Conservation (phyloP, 345 rosid genomes). For the Salix viminalis region DNA sequence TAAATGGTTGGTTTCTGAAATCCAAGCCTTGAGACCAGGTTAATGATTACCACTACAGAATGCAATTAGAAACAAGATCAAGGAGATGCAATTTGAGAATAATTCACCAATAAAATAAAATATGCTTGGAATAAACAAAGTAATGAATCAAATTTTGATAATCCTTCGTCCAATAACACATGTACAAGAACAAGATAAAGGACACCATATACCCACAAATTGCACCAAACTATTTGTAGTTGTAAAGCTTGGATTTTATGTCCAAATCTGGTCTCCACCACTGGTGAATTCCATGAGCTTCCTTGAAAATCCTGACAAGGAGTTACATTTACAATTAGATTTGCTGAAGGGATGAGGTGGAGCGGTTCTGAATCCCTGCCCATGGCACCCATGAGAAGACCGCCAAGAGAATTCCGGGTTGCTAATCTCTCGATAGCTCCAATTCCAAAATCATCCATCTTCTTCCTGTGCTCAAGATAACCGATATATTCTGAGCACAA, state of each 20-base stretch:
- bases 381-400: slow-evolving; percentile 51
- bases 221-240: slow-evolving; percentile 35
- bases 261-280: slow-evolving; percentile 75
- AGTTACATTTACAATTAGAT: slow-evolving; percentile 42
- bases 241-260: slow-evolving; percentile 49
- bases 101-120: neutral
- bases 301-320: slow-evolving; percentile 46
- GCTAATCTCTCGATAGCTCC: slow-evolving; percentile 70
- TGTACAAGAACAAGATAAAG: neutral
- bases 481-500: slow-evolving; percentile 78
- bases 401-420: slow-evolving; percentile 61
- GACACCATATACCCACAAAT: neutral
- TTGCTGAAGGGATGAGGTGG: slow-evolving; percentile 76
- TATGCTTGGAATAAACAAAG: too few relatives aligned
- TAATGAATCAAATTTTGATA: neutral
- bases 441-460: slow-evolving; percentile 78
- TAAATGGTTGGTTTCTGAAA: neutral
- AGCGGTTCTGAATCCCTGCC: slow-evolving; percentile 61
- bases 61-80: neutral
- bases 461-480: slow-evolving; percentile 79
- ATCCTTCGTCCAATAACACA: neutral
- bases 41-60: neutral
- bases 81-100: neutral
- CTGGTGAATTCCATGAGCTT: slow-evolving; percentile 89
- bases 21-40: neutral